Conservation (phyloP, 1,284 basidiomycete genomes). For the Trametes pubescens region DNA sequence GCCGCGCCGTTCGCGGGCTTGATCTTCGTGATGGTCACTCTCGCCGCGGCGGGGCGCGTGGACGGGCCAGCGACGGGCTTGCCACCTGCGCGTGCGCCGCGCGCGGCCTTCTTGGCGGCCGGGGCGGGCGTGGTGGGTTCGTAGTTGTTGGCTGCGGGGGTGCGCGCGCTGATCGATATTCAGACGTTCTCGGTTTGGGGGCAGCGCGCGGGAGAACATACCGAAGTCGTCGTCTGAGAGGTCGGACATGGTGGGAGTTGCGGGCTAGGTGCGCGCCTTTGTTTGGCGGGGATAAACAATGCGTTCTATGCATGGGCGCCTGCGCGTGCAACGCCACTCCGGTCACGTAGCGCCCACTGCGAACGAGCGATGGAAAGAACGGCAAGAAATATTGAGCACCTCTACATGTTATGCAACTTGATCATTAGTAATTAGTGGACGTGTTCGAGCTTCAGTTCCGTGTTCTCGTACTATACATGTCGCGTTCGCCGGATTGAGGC, state of each 20-base stretch:
- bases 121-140: conserved; percentile 42
- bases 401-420: too few species aligned
- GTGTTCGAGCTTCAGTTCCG: too few species aligned
- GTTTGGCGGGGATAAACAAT: conserved; percentile 30
- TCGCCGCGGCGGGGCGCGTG: conserved; percentile 21
- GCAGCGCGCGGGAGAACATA: conserved; percentile 21
- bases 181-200: conserved; percentile 29
- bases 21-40: conserved; percentile 14
- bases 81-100: conserved; percentile 21
- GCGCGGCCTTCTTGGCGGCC: conserved; percentile 32
- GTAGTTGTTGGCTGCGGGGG: conserved; percentile 28
- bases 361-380: too few species aligned
- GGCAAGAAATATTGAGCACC: too few species aligned
- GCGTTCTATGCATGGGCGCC: conserved; percentile 20
- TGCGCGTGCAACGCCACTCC: conserved; percentile 17
- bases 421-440: too few species aligned
- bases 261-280: conserved; percentile 23
- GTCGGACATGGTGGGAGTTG: conserved; percentile 32
- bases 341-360: neutral
- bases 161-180: conserved; percentile 31
- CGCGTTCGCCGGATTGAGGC: too few species aligned
- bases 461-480: too few species aligned
- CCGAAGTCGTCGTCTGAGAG: conserved; percentile 36
- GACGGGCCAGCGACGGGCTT: conserved; percentile 39
- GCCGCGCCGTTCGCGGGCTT: conserved; percentile 3